Base-by-base conservation (phyloP, 768 basidiomycete genomes). In the Bullera alba region DNA sequence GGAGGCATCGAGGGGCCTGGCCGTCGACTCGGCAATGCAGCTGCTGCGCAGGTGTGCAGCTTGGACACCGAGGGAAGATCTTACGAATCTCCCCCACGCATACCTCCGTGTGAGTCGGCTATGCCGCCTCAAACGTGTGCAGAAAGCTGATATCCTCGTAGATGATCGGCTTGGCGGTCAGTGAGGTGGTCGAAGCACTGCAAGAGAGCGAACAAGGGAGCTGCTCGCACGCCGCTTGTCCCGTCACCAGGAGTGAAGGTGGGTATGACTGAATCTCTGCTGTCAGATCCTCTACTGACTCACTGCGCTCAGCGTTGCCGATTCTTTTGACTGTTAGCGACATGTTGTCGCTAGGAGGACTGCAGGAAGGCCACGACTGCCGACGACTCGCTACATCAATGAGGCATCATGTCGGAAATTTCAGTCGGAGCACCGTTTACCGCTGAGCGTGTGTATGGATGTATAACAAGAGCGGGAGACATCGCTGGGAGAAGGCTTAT, bases 1-100 rank as follows among this genome's bases (percentile, higher is more conserved):
- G 21, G 43, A 42, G 2, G 50, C 50, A 4, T 38, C 38, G 21
- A 42, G 42, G 41, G 36, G 26, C 28, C 28, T 54, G 3, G 52
- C 45, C 14, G 32, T 54, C 5, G 52, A 58, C 7, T 42, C 48
- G n/a, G 51, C 57, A 8, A 35, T 50, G 0, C 28, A 25, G 15
- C 48, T 63, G 28, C 30, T 63, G 36, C 39, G 54, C 16, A 44
- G 29, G 14, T 56, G 54, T 28, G n/a, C 47, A 6, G 23, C 22
- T 3, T 63, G 62, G 62, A 25, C 23, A n/a, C 43, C 52, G 21
- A 16, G 15, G n/a, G 42, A 42, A 14, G 44, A 23, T 27, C 23
- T 63, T 21, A 36, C 47, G 12, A 51, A 60, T 35, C 41, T 63
- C 2, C 53, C 56, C 8, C 51, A 51, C 34, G 39, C 54, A 5